A percentile compares a stretch with the other conserved stretches of the same genome.
These are phyloP conservation scores for Umbelopsis isabellina DNA, from an alignment of 192 early-diverging fungal species.

Conservation along the genomic window DNA sequence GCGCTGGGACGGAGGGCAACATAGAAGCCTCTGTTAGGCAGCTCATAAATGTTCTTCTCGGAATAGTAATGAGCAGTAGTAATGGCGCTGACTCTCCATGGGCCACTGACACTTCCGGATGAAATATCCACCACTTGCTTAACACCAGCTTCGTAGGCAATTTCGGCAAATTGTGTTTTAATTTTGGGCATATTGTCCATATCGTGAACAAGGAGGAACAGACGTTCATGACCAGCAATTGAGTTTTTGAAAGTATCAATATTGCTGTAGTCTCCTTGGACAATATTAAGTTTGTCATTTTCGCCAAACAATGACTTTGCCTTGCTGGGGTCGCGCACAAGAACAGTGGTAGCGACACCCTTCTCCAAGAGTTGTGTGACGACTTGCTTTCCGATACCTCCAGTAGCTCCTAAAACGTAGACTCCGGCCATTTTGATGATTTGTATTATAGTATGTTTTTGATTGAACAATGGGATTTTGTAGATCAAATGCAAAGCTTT, in stretches of 20 bases:
- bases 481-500: too few species aligned
- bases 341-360: neutral
- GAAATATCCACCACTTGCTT: constrained; percentile 24
- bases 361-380: neutral
- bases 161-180: neutral
- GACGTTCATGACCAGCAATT: constrained; percentile 22
- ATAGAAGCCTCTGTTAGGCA: constrained; percentile 17
- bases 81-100: neutral
- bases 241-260: neutral
- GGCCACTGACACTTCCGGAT: neutral
- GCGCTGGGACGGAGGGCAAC: constrained; percentile 23
- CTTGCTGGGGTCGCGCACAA: constrained; percentile 18
- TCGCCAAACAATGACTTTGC: constrained; percentile 4
- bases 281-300: neutral
- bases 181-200: neutral
- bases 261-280: constrained; percentile 23
- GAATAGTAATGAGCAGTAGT: neutral
- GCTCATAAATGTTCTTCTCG: neutral
- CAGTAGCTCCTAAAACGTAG: constrained; percentile 24
- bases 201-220: constrained; percentile 16
- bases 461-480: too few species aligned
- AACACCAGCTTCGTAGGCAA: constrained; percentile 19
- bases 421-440: neutral
- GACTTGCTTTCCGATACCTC: constrained; percentile 21
- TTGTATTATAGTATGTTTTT: too few species aligned